Evolutionary conservation across 2,329 filamentous ascomycete genomes (phyloP).

Genomic region (Lomentospora prolificans): DNA sequence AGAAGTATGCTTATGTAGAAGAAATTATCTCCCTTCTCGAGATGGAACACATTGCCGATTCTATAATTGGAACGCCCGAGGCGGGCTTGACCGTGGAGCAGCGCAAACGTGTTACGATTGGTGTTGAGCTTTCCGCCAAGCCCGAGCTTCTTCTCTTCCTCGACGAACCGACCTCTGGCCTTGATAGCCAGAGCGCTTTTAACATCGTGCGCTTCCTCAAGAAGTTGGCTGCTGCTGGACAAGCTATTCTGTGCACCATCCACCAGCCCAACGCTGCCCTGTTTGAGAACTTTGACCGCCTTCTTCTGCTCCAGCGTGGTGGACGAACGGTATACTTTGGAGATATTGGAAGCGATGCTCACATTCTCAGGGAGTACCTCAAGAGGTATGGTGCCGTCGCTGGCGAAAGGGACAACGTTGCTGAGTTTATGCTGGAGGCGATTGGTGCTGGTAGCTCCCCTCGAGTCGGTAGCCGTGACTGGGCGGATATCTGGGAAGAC

Average conservation of each 20-base stretch:
- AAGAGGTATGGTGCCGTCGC: slow-evolving; percentile 50
- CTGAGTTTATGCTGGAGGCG: slow-evolving; percentile 79
- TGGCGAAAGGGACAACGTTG: slow-evolving; percentile 45
- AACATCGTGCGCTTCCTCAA: slow-evolving; percentile 60
- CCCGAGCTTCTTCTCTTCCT: slow-evolving; percentile 68
- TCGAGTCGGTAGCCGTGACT: slow-evolving; percentile 65
- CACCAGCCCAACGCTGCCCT: slow-evolving; percentile 81
- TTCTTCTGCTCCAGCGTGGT: slow-evolving; percentile 68
- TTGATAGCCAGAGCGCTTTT: slow-evolving; percentile 60
- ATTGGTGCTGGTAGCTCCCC: slow-evolving; percentile 66
- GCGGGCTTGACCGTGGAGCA: slow-evolving; percentile 62
- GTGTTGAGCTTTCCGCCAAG: slow-evolving; percentile 79
- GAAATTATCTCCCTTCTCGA: slow-evolving; percentile 50
- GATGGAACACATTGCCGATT: slow-evolving; percentile 49
- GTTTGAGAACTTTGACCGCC: slow-evolving; percentile 80
- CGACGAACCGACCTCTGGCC: slow-evolving; percentile 68
- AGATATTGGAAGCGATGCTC: slow-evolving; percentile 67
- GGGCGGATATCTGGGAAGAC: slow-evolving; percentile 70
- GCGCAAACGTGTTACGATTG: slow-evolving; percentile 75
- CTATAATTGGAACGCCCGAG: slow-evolving; percentile 49
- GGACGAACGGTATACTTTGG: slow-evolving; percentile 81
- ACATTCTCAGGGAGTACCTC: slow-evolving; percentile 56
- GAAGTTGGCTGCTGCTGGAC: slow-evolving; percentile 65
- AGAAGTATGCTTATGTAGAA: slow-evolving; percentile 51
- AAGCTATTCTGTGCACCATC: slow-evolving; percentile 84